Base-by-base conservation (phyloP, 306 rosid species). In the Boehmeria nivea region DNA sequence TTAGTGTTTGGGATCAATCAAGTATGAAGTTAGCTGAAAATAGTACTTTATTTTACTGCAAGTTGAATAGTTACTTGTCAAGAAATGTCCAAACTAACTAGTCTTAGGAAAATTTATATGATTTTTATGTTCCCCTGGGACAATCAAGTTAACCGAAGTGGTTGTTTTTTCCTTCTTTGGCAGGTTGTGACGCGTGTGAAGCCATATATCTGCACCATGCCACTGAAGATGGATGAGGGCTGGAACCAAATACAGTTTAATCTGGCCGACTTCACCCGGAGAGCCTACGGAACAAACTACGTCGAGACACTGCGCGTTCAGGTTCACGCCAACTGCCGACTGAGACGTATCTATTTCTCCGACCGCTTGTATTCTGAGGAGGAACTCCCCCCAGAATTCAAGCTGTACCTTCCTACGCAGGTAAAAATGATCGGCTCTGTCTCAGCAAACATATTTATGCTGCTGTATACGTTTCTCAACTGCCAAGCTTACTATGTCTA, bases 241-340 rank as follows among this genome's bases (percentile, higher is more conserved):
- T 89, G 97, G 95, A 89, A 89, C 81, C 94, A 86, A 76, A 86
- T 89, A 62, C 95, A 89, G 72, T 76, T 86, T 47, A 86, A 89
- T 75, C 78, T 86, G 26, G 73, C 75, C 31, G 99, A 91, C 75
- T 81, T 91, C 57, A 87, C 89, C 27, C 74, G 85, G 80, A 87
- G 93, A 73, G 99, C 99, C 19, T 87, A 91, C 65, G 96, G 99
- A 45, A 91, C 99, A n/a, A 91, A 91, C 58, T 87, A 91, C 60
- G 90, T 82, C 5, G 99, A 91, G 86, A 91, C 95, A 1, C 76
- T 91, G 74, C 83, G 95, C 24, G 99, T 87, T 69, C 99, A 87
- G 85, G 89, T 87, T 57, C 99, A 91, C 63, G 93, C 99, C 26
- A 91, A 91, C 62, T 91, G 96, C 64, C 85, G 94, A 36, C 69